Evolutionary conservation across 1,284 basidiomycete genomes (phyloP).

Genomic region (Cerioporus squamosus): DNA sequence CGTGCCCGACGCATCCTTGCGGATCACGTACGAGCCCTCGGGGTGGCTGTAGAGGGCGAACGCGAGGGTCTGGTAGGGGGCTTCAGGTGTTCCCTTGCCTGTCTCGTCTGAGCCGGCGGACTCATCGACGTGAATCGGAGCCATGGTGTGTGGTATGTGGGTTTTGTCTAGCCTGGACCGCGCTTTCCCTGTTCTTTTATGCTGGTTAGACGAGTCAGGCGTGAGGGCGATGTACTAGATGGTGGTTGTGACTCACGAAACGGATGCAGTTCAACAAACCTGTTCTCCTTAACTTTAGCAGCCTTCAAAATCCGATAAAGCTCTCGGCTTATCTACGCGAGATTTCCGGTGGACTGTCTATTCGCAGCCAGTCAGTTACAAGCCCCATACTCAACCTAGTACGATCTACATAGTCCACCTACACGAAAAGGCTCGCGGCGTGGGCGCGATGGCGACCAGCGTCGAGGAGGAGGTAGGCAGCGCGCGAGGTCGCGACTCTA

Average conservation of each 20-base stretch:
- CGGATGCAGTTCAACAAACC: not conserved
- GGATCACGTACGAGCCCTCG: slow-evolving; percentile 62
- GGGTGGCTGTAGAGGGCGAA: slow-evolving; percentile 76
- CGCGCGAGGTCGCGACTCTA: not conserved
- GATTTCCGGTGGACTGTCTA: slow-evolving; percentile 23
- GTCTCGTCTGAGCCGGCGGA: slow-evolving; percentile 75
- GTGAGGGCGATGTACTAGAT: slow-evolving; percentile 5
- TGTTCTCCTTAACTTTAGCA: slow-evolving; percentile 1
- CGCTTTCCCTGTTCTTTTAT: slow-evolving; percentile 6
- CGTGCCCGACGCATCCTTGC: slow-evolving; percentile 65
- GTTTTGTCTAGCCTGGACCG: no score
- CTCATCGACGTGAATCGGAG: slow-evolving; percentile 83
- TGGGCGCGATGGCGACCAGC: no score
- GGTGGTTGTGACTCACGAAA: slow-evolving; percentile 24
- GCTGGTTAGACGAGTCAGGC: slow-evolving; percentile 11
- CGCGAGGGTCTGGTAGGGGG: slow-evolving; percentile 84
- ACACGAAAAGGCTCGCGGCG: no score
- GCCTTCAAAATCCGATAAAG: slow-evolving; percentile 20
- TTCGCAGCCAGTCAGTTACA: not conserved
- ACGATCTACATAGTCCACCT: not conserved
- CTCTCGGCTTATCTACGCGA: slow-evolving; percentile 27
- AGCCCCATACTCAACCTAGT: no score
- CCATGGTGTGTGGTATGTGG: slow-evolving; percentile 42
- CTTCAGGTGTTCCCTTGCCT: slow-evolving; percentile 72
- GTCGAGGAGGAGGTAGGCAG: not conserved